Evolutionary conservation across 2,329 filamentous ascomycete genomes (phyloP).

Genomic region (Arthrobotrys megalospora): DNA sequence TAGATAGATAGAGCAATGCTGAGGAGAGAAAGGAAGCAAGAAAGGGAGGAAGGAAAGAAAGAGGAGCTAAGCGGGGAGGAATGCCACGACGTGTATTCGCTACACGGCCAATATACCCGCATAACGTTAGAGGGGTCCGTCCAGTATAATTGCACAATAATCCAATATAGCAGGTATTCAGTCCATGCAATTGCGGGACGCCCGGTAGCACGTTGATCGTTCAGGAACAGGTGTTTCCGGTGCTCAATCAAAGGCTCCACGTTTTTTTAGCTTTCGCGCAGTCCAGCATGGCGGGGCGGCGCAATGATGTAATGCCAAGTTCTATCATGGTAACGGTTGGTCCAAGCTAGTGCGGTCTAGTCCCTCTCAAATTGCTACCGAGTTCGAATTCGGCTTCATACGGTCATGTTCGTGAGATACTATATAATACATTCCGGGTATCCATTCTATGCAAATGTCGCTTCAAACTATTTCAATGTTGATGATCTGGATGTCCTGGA

Average conservation of each 20-base stretch:
- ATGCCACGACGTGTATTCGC: slow-evolving; percentile 28
- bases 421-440: slow-evolving; percentile 35
- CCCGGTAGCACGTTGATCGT: slow-evolving; percentile 49
- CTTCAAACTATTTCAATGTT: slow-evolving; percentile 77
- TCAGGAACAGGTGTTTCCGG: slow-evolving; percentile 33
- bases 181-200: slow-evolving; percentile 38
- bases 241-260: slow-evolving; percentile 35
- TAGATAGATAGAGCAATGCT: slow-evolving; percentile 24
- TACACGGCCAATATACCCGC: slow-evolving; percentile 24
- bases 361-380: not conserved
- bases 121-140: slow-evolving; percentile 17
- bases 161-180: slow-evolving; percentile 29
- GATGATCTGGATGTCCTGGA: slow-evolving; percentile 97
- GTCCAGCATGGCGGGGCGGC: slow-evolving; percentile 28
- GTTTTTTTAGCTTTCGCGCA: slow-evolving; percentile 37
- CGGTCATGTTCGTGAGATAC: slow-evolving; percentile 16
- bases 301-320: slow-evolving; percentile 59
- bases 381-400: slow-evolving; percentile 7
- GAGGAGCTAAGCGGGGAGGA: slow-evolving; percentile 28
- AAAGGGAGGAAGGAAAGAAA: not conserved
- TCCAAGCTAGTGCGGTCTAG: slow-evolving; percentile 33
- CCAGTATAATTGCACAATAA: slow-evolving; percentile 26
- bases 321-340: slow-evolving; percentile 19
- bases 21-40: slow-evolving; percentile 1
- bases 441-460: slow-evolving; percentile 26